Conservation (phyloP, 2,329 filamentous ascomycete species). For the Lasiodiplodia citricola region DNA sequence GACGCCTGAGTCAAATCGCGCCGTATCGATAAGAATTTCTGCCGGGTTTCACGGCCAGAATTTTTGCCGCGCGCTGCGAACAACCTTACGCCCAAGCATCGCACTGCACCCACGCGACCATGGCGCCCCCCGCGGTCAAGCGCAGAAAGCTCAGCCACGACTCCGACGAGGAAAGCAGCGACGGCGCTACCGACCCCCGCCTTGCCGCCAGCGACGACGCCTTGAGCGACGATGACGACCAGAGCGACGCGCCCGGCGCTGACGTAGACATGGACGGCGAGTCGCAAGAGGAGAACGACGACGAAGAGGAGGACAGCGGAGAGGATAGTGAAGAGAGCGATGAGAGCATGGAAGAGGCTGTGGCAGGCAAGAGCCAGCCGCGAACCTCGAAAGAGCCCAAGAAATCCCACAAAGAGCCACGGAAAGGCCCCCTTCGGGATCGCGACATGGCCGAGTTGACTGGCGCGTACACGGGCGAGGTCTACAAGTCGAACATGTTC, state of each 20-base stretch:
- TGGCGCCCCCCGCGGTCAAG: conserved; percentile 49
- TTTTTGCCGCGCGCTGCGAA: conserved; percentile 19
- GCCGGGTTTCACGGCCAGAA: conserved; percentile 17
- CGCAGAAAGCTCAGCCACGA: conserved; percentile 54
- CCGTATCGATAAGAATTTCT: conserved; percentile 24
- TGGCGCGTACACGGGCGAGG: conserved; percentile 55
- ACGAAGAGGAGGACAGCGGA: conserved; percentile 20
- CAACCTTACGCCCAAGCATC: background rate
- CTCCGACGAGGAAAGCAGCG: conserved; percentile 37
- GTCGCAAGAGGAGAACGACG: conserved; percentile 28
- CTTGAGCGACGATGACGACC: conserved; percentile 28
- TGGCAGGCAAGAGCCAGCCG: conserved; percentile 3
- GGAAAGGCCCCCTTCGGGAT: conserved; percentile 16
- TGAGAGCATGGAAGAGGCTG: conserved; percentile 15
- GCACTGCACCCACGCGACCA: conserved; percentile 29
- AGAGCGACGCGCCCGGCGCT: conserved; percentile 8
- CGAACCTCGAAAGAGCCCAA: conserved; percentile 26
- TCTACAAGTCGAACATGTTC: conserved; percentile 71
- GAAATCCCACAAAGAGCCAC: conserved; percentile 15
- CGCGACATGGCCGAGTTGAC: conserved; percentile 31
- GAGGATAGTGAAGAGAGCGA: conserved; percentile 30
- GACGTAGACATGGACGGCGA: conserved; percentile 31
- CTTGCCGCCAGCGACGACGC: conserved; percentile 1
- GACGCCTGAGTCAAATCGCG: conserved; percentile 7
- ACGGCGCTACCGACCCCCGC: conserved; percentile 29